Evolutionary conservation across 306 rosid species (phyloP).

Genomic region (Malus sieversii): DNA sequence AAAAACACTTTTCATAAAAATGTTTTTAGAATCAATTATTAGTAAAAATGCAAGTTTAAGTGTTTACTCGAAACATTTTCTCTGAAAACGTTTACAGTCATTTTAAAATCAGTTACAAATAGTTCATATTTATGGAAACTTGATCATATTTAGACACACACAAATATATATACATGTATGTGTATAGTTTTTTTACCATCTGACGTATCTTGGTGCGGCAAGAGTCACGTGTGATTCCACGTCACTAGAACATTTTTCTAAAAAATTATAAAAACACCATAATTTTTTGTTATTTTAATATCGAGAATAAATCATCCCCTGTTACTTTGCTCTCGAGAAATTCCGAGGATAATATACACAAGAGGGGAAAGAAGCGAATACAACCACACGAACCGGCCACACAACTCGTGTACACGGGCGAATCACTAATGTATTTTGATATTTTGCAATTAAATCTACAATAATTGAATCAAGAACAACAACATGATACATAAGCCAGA

Average conservation of each 20-base stretch:
- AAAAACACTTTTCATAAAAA: too few relatives aligned
- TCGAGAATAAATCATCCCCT: neutral
- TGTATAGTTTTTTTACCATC: neutral
- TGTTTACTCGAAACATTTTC: too few relatives aligned
- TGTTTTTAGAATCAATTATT: too few relatives aligned
- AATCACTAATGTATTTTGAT: too few relatives aligned
- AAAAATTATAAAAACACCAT: too few relatives aligned
- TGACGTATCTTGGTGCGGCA: neutral
- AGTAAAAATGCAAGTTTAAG: too few relatives aligned
- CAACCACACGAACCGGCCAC: too few relatives aligned
- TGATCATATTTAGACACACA: neutral
- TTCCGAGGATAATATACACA: too few relatives aligned
- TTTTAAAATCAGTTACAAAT: neutral
- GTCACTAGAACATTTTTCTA: neutral
- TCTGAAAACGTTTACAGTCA: too few relatives aligned
- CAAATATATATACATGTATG: neutral
- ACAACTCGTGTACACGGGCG: too few relatives aligned
- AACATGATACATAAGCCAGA: neutral
- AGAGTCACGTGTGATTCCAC: neutral
- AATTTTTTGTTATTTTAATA: too few relatives aligned
- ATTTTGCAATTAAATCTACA: neutral
- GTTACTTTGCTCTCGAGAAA: accelerated
- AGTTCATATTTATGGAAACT: neutral
- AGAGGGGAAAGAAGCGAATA: neutral
- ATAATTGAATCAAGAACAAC: neutral